Conservation (phyloP, 805 yeast genomes). For the Maudiozyma serrabonitensis region DNA sequence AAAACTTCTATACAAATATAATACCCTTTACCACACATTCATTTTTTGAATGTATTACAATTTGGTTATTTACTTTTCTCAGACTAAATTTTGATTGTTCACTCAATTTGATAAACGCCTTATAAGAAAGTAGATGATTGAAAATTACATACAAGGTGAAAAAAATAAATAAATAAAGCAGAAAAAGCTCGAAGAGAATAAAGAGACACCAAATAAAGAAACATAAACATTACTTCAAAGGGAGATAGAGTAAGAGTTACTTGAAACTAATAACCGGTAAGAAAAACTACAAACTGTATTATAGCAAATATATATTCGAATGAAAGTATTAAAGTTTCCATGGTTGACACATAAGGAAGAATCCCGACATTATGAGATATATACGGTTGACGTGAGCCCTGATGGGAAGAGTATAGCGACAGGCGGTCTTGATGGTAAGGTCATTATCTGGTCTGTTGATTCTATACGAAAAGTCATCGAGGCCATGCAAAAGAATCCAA, state of each 20-base stretch:
- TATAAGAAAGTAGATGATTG: neutral
- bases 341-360: slow-evolving; percentile 75
- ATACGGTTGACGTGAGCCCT: slow-evolving; percentile 68
- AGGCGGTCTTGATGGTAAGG: slow-evolving; percentile 90
- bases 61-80: too few species aligned
- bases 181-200: neutral
- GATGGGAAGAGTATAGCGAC: slow-evolving; percentile 84
- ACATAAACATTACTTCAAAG: neutral
- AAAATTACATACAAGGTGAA: neutral
- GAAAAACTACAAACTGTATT: neutral
- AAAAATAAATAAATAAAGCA: neutral
- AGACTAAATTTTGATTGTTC: too few species aligned
- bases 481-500: slow-evolving; percentile 3
- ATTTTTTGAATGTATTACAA: too few species aligned
- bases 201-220: too few species aligned
- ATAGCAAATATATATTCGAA: slow-evolving; percentile 17
- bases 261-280: too few species aligned
- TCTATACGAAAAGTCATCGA: slow-evolving; percentile 37
- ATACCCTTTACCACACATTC: too few species aligned
- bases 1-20: neutral
- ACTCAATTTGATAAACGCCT: too few species aligned
- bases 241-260: neutral
- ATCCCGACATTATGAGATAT: slow-evolving; percentile 70
- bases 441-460: slow-evolving; percentile 74
- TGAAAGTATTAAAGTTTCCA: slow-evolving; percentile 60